A percentile compares a stretch with the other conserved stretches of the same genome.
These are phyloP conservation scores for Penicillium manginii DNA, from an alignment of 495 filamentous ascomycete species.

Conservation along the genomic window DNA sequence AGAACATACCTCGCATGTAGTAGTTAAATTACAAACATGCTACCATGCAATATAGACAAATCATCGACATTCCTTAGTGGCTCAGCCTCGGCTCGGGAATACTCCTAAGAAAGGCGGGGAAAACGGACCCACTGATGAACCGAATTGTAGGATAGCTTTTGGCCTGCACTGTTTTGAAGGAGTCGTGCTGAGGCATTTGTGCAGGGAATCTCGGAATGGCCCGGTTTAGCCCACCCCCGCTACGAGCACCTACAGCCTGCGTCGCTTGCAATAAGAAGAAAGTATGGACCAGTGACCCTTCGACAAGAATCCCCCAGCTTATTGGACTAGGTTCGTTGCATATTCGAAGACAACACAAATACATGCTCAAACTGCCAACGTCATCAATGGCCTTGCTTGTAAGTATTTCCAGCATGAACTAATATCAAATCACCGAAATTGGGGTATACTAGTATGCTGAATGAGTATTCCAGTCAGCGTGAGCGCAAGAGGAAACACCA, in stretches of 20 bases:
- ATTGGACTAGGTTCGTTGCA: conserved; percentile 26
- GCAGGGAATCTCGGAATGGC: conserved; percentile 11
- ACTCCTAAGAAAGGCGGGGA: background rate
- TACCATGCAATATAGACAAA: background rate
- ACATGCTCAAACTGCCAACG: conserved; percentile 27
- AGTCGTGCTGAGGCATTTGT: background rate
- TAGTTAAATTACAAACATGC: background rate
- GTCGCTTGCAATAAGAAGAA: conserved; percentile 33
- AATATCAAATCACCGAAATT: background rate
- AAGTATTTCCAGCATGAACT: background rate
- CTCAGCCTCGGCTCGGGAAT: background rate
- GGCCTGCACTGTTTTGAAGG: background rate
- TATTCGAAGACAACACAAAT: conserved; percentile 16
- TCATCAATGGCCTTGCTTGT: conserved; percentile 32
- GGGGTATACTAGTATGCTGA: conserved; percentile 4
- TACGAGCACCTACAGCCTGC: conserved; percentile 29
- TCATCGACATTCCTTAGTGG: too few relatives aligned
- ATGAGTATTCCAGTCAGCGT: conserved; percentile 15
- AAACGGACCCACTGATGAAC: background rate
- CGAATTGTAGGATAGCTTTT: background rate
- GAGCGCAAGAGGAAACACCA: conserved; percentile 24
- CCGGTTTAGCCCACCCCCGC: conserved; percentile 21
- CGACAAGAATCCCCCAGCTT: background rate
- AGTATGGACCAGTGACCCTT: conserved; percentile 7
- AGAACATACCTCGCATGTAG: background rate